Evolutionary conservation across 164 flowering plant genomes (phyloP), one percentile per base, ranked within the genome.

Genomic region (Vitis riparia): DNA sequence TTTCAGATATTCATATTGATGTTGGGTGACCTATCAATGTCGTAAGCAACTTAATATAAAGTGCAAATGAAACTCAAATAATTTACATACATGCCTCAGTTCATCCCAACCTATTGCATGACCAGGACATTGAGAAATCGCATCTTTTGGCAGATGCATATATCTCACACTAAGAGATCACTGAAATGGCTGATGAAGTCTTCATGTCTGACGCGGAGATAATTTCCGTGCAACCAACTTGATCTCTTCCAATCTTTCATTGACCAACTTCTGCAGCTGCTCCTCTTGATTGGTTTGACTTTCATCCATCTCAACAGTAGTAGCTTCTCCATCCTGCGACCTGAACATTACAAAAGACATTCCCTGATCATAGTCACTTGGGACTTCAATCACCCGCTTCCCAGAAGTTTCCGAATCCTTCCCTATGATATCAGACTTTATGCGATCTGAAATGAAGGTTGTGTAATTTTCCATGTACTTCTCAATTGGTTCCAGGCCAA

Each of bases 331-430:
- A 51, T 71, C 69, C 30, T 50, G 52, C 8, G 89, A 71, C 69
- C 77, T 86, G 67, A 83, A 89, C 93, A 96, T 86, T 7, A 87
- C 93, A 79, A 96, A 96, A 16, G 97, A 85, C 87, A 76, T 84
- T 58, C 86, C 95, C 37, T 76, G 78, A 50, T 88, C 85, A 75
- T 75, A 83, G 10, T 85, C 84, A 58, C 86, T 90, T 30, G 91
- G 91, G 17, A 91, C 84, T 15, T 90, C 92, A 63, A 86, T 75
- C 55, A 96, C 75, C 68, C 62, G 73, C 73, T 93, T 96, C 57
- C 88, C 92, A 15, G 63, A 76, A 32, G 80, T 71, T 67, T 82
- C 94, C 9, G 86, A 77, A 66, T 87, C 97, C 78, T 86, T 90
- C 66, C 91, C 98, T n/a, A 91, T 68, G 47, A 96, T 76, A 58